Evolutionary conservation across 2,329 filamentous ascomycete species (phyloP).

Genomic region (Onygenales sp.): DNA sequence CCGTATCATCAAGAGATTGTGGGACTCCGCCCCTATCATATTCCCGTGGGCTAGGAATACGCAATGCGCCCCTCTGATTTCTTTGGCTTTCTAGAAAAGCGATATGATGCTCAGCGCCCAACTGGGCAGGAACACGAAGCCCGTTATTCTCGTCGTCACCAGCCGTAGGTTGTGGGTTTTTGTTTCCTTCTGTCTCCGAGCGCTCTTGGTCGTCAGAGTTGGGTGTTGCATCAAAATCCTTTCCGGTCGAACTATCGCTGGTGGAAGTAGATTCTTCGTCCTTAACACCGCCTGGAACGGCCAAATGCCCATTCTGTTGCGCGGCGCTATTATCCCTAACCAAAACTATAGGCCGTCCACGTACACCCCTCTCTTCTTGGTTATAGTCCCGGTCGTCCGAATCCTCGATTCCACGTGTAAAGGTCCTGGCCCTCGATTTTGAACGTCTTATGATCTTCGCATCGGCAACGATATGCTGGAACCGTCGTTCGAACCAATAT

Average conservation of each 20-base stretch:
- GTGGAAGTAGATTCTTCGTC: constrained; percentile 17
- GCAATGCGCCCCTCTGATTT: constrained; percentile 62
- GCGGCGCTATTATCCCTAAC: constrained; percentile 22
- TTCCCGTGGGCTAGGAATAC: constrained; percentile 86
- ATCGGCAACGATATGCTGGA: constrained; percentile 72
- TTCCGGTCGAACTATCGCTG: constrained; percentile 8
- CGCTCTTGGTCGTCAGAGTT: constrained; percentile 2
- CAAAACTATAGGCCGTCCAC: constrained; percentile 29
- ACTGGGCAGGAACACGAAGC: constrained; percentile 43
- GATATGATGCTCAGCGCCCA: constrained; percentile 68
- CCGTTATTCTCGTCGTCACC: constrained; percentile 45
- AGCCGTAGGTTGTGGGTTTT: constrained; percentile 8
- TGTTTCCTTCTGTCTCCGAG: constrained; percentile 9
- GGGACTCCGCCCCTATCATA: constrained; percentile 75
- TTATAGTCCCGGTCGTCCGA: constrained; percentile 29
- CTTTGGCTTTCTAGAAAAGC: constrained; percentile 80
- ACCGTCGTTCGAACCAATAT: constrained; percentile 97
- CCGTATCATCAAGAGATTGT: constrained; percentile 37
- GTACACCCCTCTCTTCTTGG: constrained; percentile 29
- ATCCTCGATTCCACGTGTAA: constrained; percentile 26
- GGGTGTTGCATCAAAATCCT: background rate
- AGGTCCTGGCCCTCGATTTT: constrained; percentile 50
- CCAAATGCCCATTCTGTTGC: constrained; percentile 15
- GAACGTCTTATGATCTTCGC: constrained; percentile 56
- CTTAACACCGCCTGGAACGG: constrained; percentile 11